A percentile compares a stretch with the other conserved stretches of the same genome.
Conservation (phyloP, 139 green algal genomes). For the Haematococcus sp. region DNA sequence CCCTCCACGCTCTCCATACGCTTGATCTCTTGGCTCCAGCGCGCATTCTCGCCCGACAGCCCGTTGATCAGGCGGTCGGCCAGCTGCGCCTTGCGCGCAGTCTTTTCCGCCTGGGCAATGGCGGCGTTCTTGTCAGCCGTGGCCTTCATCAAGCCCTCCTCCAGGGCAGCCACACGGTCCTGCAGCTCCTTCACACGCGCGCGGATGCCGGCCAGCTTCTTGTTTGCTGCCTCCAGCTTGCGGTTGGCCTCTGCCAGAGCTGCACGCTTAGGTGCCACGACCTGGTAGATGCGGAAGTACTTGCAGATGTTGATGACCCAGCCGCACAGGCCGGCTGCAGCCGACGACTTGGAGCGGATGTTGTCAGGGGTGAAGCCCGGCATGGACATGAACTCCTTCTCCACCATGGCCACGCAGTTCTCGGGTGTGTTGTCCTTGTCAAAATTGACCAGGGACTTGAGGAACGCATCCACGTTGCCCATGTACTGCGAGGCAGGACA, state of each 20-base stretch:
- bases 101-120: constrained; percentile 80
- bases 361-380: constrained; percentile 79
- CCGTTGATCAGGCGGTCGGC: constrained; percentile 88
- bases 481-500: constrained; percentile 78
- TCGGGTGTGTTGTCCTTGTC: constrained; percentile 90
- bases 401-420: constrained; percentile 47
- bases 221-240: constrained; percentile 79
- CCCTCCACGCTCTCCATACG: constrained; percentile 57
- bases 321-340: constrained; percentile 83
- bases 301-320: constrained; percentile 95
- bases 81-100: constrained; percentile 75
- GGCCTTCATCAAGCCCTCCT: constrained; percentile 81
- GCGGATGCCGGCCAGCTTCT: constrained; percentile 81
- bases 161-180: constrained; percentile 72
- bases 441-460: constrained; percentile 82
- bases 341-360: constrained; percentile 81
- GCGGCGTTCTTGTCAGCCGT: constrained; percentile 89
- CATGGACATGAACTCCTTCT: constrained; percentile 70
- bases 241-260: constrained; percentile 81
- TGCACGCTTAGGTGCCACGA: constrained; percentile 87
- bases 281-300: constrained; percentile 93
- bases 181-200: constrained; percentile 82
- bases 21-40: constrained; percentile 80
- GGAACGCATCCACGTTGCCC: constrained; percentile 88
- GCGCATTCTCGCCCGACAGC: constrained; percentile 81